Evolutionary conservation across 2,329 filamentous ascomycete species (phyloP).

Genomic region (Leptographium lundbergii): DNA sequence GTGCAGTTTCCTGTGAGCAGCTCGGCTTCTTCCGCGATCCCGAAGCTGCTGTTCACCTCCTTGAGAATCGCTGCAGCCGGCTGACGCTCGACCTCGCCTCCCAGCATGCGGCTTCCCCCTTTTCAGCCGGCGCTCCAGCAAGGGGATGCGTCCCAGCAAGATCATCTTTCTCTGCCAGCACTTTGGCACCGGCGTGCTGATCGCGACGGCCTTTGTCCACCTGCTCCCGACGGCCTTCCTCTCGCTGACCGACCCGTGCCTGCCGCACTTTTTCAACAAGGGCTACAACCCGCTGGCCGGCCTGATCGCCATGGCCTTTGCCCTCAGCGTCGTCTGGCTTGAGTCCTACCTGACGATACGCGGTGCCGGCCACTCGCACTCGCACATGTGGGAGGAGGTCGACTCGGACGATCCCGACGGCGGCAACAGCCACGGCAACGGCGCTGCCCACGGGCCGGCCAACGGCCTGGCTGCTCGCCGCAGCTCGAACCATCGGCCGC

Average conservation of each 20-base stretch:
- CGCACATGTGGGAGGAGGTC: slow-evolving; percentile 40
- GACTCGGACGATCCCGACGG: slow-evolving; percentile 20
- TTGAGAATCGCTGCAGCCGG: neutral
- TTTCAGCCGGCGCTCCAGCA: slow-evolving; percentile 45
- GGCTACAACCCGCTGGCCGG: slow-evolving; percentile 72
- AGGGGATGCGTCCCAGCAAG: slow-evolving; percentile 42
- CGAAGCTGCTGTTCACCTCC: neutral
- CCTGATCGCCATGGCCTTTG: slow-evolving; percentile 68
- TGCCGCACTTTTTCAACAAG: slow-evolving; percentile 67
- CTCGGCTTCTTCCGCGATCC: too few relatives aligned
- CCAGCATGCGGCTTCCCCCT: slow-evolving; percentile 54
- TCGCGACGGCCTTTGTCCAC: slow-evolving; percentile 77
- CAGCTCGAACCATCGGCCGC: slow-evolving; percentile 26
- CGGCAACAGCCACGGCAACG: neutral
- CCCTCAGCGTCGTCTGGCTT: slow-evolving; percentile 70
- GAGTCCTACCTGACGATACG: slow-evolving; percentile 80
- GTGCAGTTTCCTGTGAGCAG: neutral
- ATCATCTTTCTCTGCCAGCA: slow-evolving; percentile 59
- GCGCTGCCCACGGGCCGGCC: neutral
- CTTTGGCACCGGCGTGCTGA: slow-evolving; percentile 73
- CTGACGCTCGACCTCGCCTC: neutral
- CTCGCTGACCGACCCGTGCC: slow-evolving; percentile 55
- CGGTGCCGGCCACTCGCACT: slow-evolving; percentile 49
- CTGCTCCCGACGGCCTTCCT: slow-evolving; percentile 55
- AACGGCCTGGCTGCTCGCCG: slow-evolving; percentile 26